phyloP scores from a whole-genome alignment of 139 green algal genomes.

The Helicosporidium sp. region DNA sequence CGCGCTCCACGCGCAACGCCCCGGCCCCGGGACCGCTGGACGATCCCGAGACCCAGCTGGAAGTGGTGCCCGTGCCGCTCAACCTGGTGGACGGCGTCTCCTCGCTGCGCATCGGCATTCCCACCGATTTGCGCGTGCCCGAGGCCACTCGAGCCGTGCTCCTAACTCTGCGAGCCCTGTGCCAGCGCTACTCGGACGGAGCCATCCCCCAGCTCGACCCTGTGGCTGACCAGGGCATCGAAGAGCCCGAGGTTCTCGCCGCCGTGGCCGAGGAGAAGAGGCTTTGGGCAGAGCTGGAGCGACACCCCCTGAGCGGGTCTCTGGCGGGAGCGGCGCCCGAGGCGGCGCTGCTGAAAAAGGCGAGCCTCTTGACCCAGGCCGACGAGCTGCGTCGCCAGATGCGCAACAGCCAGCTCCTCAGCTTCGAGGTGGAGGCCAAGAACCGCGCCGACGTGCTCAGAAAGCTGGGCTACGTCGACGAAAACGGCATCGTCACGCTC shows the following conservation, averaged over 20 bases:
- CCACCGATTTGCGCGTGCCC: conserved; percentile 43
- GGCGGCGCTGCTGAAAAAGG: conserved; percentile 17
- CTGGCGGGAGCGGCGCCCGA: background rate
- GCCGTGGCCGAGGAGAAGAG: conserved; percentile 4
- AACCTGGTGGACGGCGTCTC: conserved; percentile 36
- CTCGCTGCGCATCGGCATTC: conserved; percentile 54
- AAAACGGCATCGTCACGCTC: conserved; percentile 40
- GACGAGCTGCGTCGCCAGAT: conserved; percentile 27
- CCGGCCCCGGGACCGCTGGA: background rate
- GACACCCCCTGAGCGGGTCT: background rate
- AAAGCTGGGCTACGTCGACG: conserved; percentile 59
- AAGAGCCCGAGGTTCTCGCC: conserved; percentile 20
- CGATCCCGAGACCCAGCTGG: conserved; percentile 23
- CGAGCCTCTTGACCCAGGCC: conserved; percentile 18
- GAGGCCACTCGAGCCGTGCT: conserved; percentile 28
- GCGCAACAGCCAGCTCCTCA: conserved; percentile 26
- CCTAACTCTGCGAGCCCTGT: conserved; percentile 30
- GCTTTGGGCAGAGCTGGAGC: background rate
- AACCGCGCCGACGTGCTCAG: conserved; percentile 48
- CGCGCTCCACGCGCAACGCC: too few relatives aligned
- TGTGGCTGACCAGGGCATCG: conserved; percentile 63
- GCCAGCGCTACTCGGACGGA: conserved; percentile 17
- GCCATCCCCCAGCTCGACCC: conserved; percentile 59
- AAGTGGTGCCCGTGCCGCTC: conserved; percentile 60
- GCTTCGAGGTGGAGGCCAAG: conserved; percentile 39